Conservation (phyloP, 345 rosid species). For the Eutrema yunnanense region DNA sequence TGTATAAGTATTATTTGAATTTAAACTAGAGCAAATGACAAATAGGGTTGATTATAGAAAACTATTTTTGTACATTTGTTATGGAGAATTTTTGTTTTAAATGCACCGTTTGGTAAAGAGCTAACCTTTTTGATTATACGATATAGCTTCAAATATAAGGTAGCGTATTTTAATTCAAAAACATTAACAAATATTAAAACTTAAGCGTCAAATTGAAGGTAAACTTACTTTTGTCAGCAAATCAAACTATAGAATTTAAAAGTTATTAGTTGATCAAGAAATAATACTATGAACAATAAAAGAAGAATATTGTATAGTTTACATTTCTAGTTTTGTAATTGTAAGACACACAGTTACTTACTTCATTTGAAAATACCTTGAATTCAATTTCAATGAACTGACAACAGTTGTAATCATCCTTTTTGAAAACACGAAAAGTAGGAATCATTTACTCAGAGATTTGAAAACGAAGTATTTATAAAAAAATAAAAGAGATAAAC, state of each 20-base stretch:
- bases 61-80: constrained; percentile 2
- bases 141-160: constrained; percentile 24
- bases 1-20: constrained; percentile 25
- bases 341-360: constrained; percentile 16
- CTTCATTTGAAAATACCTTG: constrained; percentile 18
- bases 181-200: background rate
- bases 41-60: background rate
- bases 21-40: constrained; percentile 28
- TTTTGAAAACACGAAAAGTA: constrained; percentile 22
- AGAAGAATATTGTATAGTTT: background rate
- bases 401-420: constrained; percentile 28
- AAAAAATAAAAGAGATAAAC: background rate
- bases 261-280: background rate
- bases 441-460: constrained; percentile 14
- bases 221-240: constrained; percentile 4
- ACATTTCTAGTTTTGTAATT: background rate
- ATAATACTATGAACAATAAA: background rate
- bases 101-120: constrained; percentile 26
- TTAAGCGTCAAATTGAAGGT: constrained; percentile 13
- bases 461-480: background rate
- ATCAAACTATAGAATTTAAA: background rate
- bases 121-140: constrained; percentile 22
- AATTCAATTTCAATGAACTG: constrained; percentile 20
- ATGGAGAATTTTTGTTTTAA: constrained; percentile 22
- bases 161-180: background rate